Evolutionary conservation across 805 yeast species (phyloP), one percentile per base, ranked within the genome.

Genomic region (Geotrichum ghanense): DNA sequence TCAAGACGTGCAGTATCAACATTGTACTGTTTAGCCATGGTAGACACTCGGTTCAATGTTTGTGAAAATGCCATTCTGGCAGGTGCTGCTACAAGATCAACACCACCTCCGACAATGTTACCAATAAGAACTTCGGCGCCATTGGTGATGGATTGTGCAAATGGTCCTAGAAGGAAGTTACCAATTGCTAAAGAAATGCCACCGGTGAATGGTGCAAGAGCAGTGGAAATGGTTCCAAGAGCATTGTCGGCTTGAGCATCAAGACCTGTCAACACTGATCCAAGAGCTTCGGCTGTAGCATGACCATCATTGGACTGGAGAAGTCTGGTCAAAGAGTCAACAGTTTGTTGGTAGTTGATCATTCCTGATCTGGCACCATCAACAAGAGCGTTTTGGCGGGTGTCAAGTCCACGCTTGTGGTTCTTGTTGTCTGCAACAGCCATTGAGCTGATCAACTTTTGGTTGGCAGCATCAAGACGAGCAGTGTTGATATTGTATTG

Each of bases 171-270:
- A 37, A 52, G 44, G 41, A 40, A 19, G 22, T 35, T 44, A 24
- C 44, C 56, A 14, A 58, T 50, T 12, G 47, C 53, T 35, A 53
- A 51, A 14, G 60, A 46, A 21, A 53, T 35, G 19, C 65, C 63
- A 10, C 50, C 50, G 19, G 62, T 58, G n/a, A 54, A 10, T 5
- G 57, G 54, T 16, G 50, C 49, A 14, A 52, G 47, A n/a, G 51
- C 52, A 37, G 43, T 43, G 31, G 51, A 46, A 26, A 53, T 47
- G 26, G 53, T 47, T 17, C 58, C 58, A 25, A 56, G 52, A 9
- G 51, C 48, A 48, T 62, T 62, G 47, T 62, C 65, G 45, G 57
- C 51, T 51, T 62, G 66, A 19, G 60, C 58, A 48, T 62, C 67
- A 17, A 59, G 51, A 34, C 65, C 66, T 19, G 64, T 57, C 45